Base-by-base conservation (phyloP, 2,329 filamentous ascomycete genomes). In the Lecanosticta acicola region DNA sequence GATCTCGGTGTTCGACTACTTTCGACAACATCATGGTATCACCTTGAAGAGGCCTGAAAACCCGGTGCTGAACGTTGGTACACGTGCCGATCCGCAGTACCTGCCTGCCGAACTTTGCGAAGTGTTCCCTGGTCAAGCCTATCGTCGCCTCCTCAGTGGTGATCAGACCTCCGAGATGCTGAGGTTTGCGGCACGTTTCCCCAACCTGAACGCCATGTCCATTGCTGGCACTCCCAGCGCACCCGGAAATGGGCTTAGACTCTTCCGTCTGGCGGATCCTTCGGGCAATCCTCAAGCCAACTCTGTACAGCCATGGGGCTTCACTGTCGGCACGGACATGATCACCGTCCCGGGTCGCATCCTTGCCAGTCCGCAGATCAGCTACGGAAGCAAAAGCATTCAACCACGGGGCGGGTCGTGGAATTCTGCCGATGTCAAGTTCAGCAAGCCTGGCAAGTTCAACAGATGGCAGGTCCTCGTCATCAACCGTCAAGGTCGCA, bases 341-440 rank as follows among this genome's bases (percentile, higher is more conserved):
- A 71, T 94, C 26, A 85, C 84, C 0, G 85, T 95, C 0, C 72
- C 73, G 1, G 90, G 80, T 1, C 81, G 89, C 4, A 76, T 91
- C 33, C 73, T 94, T 0, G 34, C 58, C 0, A 59, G 78, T 0
- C 88, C 88, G 0, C 58, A 53, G 0, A 67, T 94, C 20, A 62
- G 68, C 1, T 95, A 94, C 43, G 45, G 51, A 5, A 48, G 36
- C 13, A 50, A 57, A n/a, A n/a, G 26, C 2, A 24, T 54, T 9
- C 50, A 20, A 10, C 48, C 60, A 2, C 21, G 32, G 18, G 48
- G 49, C 13, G 64, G 61, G 2, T 55, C 58, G 0, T 67, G 64
- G 65, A 66, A 66, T 41, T 46, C 50, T 9, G 49, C 40, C 0
- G 63, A 69, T 0, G 71, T 79, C 11, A 75, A 72, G 48, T 83